A percentile compares a stretch with the other conserved stretches of the same genome.
Evolutionary conservation across 2,329 filamentous ascomycete species (phyloP).

Genomic region (Aspergillus sojae): DNA sequence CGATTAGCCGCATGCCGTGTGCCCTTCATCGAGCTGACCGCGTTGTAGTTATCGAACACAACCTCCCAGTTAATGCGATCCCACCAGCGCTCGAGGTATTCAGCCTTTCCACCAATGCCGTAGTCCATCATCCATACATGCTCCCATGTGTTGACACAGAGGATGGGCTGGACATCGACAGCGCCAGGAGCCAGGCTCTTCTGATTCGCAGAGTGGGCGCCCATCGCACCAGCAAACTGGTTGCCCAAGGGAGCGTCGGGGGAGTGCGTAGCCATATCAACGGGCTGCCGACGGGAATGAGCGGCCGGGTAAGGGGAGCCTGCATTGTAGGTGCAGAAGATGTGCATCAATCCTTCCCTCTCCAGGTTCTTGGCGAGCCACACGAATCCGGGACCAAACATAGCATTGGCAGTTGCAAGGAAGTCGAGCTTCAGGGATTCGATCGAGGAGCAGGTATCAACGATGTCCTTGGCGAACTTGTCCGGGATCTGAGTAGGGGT

Average conservation of each 20-base stretch:
- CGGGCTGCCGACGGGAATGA: constrained; percentile 71
- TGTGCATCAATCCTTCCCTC: constrained; percentile 56
- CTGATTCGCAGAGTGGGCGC: constrained; percentile 35
- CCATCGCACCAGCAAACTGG: constrained; percentile 40
- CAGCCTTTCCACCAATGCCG: constrained; percentile 72
- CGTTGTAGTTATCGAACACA: constrained; percentile 58
- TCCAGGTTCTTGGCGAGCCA: constrained; percentile 75
- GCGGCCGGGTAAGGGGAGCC: constrained; percentile 85
- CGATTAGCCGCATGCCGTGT: constrained; percentile 23
- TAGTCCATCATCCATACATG: constrained; percentile 89
- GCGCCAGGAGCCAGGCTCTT: constrained; percentile 44
- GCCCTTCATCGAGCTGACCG: constrained; percentile 29
- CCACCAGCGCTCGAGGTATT: constrained; percentile 85
- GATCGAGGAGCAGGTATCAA: constrained; percentile 75
- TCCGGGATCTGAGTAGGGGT: constrained; percentile 56
- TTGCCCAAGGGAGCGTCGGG: constrained; percentile 37
- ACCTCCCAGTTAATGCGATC: constrained; percentile 79
- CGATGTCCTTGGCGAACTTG: constrained; percentile 61
- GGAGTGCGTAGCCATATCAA: constrained; percentile 49
- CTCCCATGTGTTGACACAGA: constrained; percentile 97
- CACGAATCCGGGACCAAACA: constrained; percentile 97
- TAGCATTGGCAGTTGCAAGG: constrained; percentile 75
- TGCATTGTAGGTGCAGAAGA: constrained; percentile 88
- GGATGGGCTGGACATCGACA: constrained; percentile 68
- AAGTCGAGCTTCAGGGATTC: constrained; percentile 81